phyloP scores from a whole-genome alignment of 1,284 basidiomycete species.

The Tylopilus sp. region DNA sequence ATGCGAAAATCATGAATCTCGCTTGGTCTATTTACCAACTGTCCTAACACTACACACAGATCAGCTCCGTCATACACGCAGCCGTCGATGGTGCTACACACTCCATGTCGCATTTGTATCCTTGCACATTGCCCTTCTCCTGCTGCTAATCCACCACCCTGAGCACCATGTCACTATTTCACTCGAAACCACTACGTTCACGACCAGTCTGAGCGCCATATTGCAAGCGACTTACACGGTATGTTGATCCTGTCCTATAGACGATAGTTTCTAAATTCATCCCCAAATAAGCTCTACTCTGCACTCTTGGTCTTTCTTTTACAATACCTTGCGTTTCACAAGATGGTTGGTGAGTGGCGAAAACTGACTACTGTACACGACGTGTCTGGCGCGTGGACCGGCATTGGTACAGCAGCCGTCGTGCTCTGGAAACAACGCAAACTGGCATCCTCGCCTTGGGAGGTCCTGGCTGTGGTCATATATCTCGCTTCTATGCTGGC shows the following conservation, averaged over 20 bases:
- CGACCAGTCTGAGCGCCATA: conserved; percentile 3
- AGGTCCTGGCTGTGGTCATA: conserved; percentile 11
- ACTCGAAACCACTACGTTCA: conserved; percentile 1
- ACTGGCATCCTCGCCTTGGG: conserved; percentile 3
- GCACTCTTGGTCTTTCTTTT: conserved; percentile 13
- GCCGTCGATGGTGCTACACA: no score
- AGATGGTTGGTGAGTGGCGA: neutral
- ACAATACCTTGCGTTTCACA: conserved; percentile 16
- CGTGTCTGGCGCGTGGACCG: conserved; percentile 15
- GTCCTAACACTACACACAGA: no score
- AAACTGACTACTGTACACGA: conserved; percentile 23
- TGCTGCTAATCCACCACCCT: conserved; percentile 10
- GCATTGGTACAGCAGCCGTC: conserved; percentile 9
- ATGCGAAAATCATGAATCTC: no score
- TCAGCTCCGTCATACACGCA: no score
- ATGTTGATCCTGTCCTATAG: neutral
- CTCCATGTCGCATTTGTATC: conserved; percentile 11
- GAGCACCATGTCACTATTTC: conserved; percentile 8
- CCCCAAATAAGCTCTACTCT: conserved; percentile 15
- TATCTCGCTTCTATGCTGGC: conserved; percentile 6
- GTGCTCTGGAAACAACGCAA: conserved; percentile 10
- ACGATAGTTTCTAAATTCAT: no score
- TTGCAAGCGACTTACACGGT: conserved; percentile 15
- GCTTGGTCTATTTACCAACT: no score
- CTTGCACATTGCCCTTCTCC: conserved; percentile 5